Evolutionary conservation across 805 yeast species (phyloP), one percentile per base, ranked within the genome.

Genomic region (Clavispora phyllophila): DNA sequence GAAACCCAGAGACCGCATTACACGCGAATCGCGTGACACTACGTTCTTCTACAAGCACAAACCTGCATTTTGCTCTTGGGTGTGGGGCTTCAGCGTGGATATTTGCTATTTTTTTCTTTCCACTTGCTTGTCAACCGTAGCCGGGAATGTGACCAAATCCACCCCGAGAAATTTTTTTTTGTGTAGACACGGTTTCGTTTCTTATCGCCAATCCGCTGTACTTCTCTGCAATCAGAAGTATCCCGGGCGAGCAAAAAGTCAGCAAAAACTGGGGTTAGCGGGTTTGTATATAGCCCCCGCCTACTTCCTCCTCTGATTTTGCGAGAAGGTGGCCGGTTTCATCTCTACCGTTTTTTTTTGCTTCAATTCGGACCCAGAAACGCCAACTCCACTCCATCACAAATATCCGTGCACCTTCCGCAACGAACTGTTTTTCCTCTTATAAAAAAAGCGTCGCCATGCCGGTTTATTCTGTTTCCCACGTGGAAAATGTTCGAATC

Each of bases 401-500:
- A 25, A 25, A 25, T 2, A 12, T 6, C 28, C 28, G 14, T 25
- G 14, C 13, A 25, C 14, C 14, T 12, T 7, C 28, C 3, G 25
- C n/a, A 23, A 2, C 28, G 13, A 25, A 25, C 28, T 2, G 13
- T n/a, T 3, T 7, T 19, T 6, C 22, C 22, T 5, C 31, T 4
- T 12, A 5, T 15, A 9, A 12, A 20, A 17, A 19, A n/a, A 22
- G 24, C 24, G 5, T 9, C 23, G 22, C 28, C n/a, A 76, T 77
- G 82, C 81, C 81, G n/a, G 77, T 76, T 10, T 75, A 76, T 53
- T 68, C 78, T 10, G 69, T 77, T 28, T 72, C 79, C 19, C 81
- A 77, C 47, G 82, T 81, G 27, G 87, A 81, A 54, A 83, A 84
- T 57, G 74, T 84, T 40, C 75, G 89, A 49, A 81, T 87, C 23